These are phyloP conservation scores for Ustilago nuda DNA, from an alignment of 1,284 basidiomycete genomes.

Conservation along the genomic window DNA sequence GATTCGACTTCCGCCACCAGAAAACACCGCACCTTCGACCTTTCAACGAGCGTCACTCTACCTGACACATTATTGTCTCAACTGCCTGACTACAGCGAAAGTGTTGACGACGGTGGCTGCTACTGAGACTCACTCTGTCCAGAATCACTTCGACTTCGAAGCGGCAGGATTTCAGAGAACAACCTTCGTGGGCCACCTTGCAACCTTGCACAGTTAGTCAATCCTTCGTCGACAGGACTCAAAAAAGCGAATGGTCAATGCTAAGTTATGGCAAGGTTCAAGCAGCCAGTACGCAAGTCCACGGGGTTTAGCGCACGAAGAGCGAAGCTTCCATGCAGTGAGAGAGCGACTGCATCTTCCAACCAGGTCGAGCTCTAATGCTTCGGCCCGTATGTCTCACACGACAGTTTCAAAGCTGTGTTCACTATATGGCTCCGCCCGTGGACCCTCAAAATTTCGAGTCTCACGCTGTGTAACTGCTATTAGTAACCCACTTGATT, in stretches of 20 bases:
- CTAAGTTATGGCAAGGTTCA: neutral
- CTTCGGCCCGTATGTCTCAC: neutral
- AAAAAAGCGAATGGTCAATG: neutral
- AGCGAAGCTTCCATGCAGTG: neutral
- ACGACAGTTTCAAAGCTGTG: neutral
- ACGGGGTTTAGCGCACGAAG: neutral
- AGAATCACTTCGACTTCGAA: too few species aligned
- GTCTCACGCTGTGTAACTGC: neutral
- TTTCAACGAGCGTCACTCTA: neutral
- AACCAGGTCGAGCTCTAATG: neutral
- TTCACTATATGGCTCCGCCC: neutral
- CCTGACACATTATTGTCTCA: neutral
- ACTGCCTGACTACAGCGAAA: neutral
- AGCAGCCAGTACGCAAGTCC: neutral
- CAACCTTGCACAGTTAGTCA: too few species aligned
- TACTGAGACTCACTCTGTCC: neutral
- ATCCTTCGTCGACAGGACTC: neutral
- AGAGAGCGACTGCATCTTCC: neutral
- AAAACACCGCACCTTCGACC: constrained; percentile 11
- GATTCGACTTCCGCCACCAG: neutral
- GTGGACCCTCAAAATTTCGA: neutral
- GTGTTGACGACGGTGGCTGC: neutral
- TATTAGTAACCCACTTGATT: neutral
- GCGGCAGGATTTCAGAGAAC: too few species aligned
- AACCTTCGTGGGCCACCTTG: too few species aligned